phyloP scores from a whole-genome alignment of 179 eudicot species.

The Carnegiea gigantea region DNA sequence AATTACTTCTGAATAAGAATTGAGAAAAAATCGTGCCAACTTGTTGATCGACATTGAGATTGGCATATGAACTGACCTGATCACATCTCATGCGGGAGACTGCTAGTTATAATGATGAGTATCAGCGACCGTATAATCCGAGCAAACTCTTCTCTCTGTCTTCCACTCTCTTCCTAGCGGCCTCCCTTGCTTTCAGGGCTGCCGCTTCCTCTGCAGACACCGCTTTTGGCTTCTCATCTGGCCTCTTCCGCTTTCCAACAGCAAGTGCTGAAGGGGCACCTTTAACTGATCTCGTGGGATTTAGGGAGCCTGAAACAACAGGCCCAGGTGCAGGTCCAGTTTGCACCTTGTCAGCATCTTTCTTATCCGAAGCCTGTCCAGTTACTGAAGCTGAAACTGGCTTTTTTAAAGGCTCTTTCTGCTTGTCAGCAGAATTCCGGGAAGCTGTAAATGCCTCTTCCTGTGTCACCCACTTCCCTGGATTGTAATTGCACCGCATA shows the following conservation, averaged over 20 bases:
- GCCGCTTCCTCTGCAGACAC: constrained; percentile 77
- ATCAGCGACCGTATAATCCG: constrained; percentile 72
- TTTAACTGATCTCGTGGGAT: constrained; percentile 66
- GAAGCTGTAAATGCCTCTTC: constrained; percentile 81
- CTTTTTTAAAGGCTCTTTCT: constrained; percentile 49
- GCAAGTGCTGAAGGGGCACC: constrained; percentile 73
- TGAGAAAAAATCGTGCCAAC: too few relatives aligned
- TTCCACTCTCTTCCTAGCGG: constrained; percentile 89
- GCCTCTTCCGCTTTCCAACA: constrained; percentile 73
- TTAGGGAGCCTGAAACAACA: constrained; percentile 53
- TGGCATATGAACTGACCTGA: too few relatives aligned
- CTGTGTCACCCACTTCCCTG: constrained; percentile 95
- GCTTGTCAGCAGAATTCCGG: constrained; percentile 39
- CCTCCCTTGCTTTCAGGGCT: constrained; percentile 93
- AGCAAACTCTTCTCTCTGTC: constrained; percentile 79
- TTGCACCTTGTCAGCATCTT: constrained; percentile 32
- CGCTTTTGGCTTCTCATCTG: constrained; percentile 56
- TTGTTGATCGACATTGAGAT: too few relatives aligned
- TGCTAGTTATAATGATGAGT: not conserved
- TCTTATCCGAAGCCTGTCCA: constrained; percentile 34
- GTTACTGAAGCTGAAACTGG: constrained; percentile 31
- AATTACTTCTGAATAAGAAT: too few relatives aligned
- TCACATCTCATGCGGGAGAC: too few relatives aligned
- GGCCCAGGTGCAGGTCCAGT: constrained; percentile 54
- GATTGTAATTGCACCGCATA: constrained; percentile 14